phyloP scores from a whole-genome alignment of 2,329 filamentous ascomycete genomes.

The Xylariaceae sp. region DNA sequence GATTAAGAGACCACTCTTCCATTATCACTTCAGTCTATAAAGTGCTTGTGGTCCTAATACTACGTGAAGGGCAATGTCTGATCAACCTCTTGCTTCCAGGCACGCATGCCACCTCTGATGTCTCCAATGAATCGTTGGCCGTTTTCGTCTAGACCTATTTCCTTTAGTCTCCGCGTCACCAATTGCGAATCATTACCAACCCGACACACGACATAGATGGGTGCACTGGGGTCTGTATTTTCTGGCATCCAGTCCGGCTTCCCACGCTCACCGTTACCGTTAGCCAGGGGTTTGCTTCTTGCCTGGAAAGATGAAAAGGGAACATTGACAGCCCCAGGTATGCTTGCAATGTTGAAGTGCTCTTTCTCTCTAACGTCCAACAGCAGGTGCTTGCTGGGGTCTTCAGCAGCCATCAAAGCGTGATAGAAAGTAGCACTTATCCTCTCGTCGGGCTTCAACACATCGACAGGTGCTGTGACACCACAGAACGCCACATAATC shows the following conservation, averaged over 20 bases:
- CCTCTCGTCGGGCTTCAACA: slow-evolving; percentile 61
- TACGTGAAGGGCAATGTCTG: slow-evolving; percentile 49
- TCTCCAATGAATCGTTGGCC: slow-evolving; percentile 62
- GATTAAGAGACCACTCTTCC: slow-evolving; percentile 20
- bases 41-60: slow-evolving; percentile 3
- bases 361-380: slow-evolving; percentile 82
- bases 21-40: not conserved
- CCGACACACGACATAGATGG: slow-evolving; percentile 70
- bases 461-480: slow-evolving; percentile 44
- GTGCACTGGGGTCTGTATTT: slow-evolving; percentile 36
- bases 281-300: slow-evolving; percentile 12
- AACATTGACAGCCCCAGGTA: slow-evolving; percentile 73
- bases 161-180: slow-evolving; percentile 60
- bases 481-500: slow-evolving; percentile 91
- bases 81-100: slow-evolving; percentile 70
- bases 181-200: slow-evolving; percentile 77
- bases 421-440: slow-evolving; percentile 62
- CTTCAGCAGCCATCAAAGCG: slow-evolving; percentile 11
- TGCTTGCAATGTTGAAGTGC: slow-evolving; percentile 75
- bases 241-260: slow-evolving; percentile 35
- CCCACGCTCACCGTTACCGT: slow-evolving; percentile 11
- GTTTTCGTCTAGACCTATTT: slow-evolving; percentile 48
- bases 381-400: slow-evolving; percentile 39
- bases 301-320: slow-evolving; percentile 56
- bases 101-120: slow-evolving; percentile 65